Conservation (phyloP, 306 rosid species). For the Cotoneaster glaucophyllus region DNA sequence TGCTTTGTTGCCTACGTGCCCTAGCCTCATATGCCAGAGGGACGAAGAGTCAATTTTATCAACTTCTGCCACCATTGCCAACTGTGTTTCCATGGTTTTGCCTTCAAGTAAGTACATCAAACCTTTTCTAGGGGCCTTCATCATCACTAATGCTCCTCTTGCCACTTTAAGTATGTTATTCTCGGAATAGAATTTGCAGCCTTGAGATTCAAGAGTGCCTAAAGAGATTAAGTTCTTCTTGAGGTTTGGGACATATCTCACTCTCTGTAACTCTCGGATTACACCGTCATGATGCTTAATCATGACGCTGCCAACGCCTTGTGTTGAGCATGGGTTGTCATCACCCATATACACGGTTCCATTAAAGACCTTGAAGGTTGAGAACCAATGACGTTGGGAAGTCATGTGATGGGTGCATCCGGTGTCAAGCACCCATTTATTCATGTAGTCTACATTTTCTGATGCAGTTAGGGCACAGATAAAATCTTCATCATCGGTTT, state of each 20-base stretch:
- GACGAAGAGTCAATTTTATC: background rate
- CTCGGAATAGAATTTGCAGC: background rate
- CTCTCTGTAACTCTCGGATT: background rate
- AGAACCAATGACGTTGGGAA: too few species aligned
- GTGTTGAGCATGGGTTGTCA: too few species aligned
- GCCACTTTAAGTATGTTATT: background rate
- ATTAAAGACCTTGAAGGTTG: too few species aligned
- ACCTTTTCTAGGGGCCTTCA: background rate
- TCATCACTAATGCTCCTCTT: background rate
- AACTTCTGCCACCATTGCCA: background rate
- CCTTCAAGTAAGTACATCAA: background rate
- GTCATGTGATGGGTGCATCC: too few species aligned
- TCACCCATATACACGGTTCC: too few species aligned
- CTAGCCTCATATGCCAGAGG: background rate
- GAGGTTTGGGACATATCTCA: background rate
- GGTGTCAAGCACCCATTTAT: too few species aligned
- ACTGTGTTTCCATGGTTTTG: background rate
- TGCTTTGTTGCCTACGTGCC: background rate
- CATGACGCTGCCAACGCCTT: too few species aligned
- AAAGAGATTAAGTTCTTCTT: background rate
- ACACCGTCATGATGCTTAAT: too few species aligned
- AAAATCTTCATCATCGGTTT: too few species aligned
- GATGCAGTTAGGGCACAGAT: too few species aligned
- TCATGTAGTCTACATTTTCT: too few species aligned
- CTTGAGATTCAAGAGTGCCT: background rate